A percentile compares a stretch with the other conserved stretches of the same genome.
Conservation (phyloP, 345 rosid genomes). For the Euclidium syriacum region DNA sequence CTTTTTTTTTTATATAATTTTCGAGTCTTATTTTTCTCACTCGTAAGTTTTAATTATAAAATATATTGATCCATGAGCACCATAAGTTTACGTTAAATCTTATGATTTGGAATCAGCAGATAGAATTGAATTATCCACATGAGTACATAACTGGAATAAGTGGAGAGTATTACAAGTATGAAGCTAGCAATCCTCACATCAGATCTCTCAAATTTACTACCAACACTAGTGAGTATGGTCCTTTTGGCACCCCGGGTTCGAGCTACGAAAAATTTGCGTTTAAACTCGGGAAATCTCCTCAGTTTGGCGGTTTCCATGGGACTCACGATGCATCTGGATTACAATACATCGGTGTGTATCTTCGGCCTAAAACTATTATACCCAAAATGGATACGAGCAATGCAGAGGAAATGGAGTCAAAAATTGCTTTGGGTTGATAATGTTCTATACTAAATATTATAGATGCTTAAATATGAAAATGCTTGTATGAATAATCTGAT, state of each 20-base stretch:
- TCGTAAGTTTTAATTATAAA: not conserved
- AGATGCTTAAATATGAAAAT: not conserved
- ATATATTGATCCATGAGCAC: not conserved
- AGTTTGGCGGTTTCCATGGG: slow-evolving; percentile 27
- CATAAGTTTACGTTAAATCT: not conserved
- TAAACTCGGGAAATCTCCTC: slow-evolving; percentile 24
- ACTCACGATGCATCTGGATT: slow-evolving; percentile 17
- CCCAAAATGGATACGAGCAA: not conserved
- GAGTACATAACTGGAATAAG: slow-evolving; percentile 27
- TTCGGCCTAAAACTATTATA: slow-evolving; percentile 15
- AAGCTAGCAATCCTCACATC: slow-evolving; percentile 27
- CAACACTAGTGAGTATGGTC: slow-evolving; percentile 26
- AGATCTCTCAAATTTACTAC: slow-evolving; percentile 23
- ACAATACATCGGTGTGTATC: slow-evolving; percentile 28
- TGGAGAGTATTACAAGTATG: slow-evolving; percentile 27
- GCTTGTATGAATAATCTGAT: not conserved
- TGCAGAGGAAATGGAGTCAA: slow-evolving; percentile 16
- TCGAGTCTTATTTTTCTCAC: not conserved
- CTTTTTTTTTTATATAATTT: too few species aligned
- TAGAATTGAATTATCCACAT: slow-evolving; percentile 21
- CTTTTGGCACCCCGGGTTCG: slow-evolving; percentile 3
- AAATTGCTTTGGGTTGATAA: slow-evolving; percentile 14
- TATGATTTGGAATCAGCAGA: slow-evolving; percentile 25
- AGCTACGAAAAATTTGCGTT: slow-evolving; percentile 12
- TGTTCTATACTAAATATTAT: not conserved